Base-by-base conservation (phyloP, 75 land plant genomes). In the Cryptomeria japonica region DNA sequence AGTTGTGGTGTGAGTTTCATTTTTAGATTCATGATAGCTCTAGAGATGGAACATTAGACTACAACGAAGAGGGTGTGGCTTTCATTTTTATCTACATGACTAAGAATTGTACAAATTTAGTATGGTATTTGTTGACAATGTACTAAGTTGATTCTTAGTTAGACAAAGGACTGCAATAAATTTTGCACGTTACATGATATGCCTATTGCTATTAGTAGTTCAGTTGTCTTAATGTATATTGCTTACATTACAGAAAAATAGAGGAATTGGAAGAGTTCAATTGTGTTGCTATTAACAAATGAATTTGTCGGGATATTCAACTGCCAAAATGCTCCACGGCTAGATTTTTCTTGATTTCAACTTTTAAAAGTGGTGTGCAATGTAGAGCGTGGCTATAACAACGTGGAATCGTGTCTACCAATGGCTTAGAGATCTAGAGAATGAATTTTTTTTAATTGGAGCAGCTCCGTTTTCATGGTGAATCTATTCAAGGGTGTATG, bases 401-500 rank as follows among this genome's bases (percentile, higher is more conserved):
- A 87, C 89, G 5, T 92, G 90, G 79, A 92, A 92, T 47, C 92
- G 88, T 34, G 89, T 92, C 41, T 92, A 92, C 75, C 93, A 92
- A 85, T 92, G 93, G 93, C 46, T 92, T 51, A 88, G 93, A 37
- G 91, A 91, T 80, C 37, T 92, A 56, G 93, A 92, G 87, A 92
- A 89, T 87, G 93, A 91, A 44, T 85, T 92, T 9, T 92, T 92
- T 80, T 87, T 91, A 31, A 51, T 92, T 49, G 93, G 93, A 41
- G 90, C 90, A 28, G 85, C 93, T 51, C 92, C 93, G 28, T 92
- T 92, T 86, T 91, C 87, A 68, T 92, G 93, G 93, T 92, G 78
- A 87, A 80, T 46, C 2, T 80, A 22, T 28, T 82, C 7, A 46
- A 64, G n/a, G 9, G 70, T 25, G 25, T 12, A 41, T 42, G 47